These are phyloP conservation scores for Neurospora sp. DNA, from an alignment of 495 filamentous ascomycete species.

Conservation along the genomic window DNA sequence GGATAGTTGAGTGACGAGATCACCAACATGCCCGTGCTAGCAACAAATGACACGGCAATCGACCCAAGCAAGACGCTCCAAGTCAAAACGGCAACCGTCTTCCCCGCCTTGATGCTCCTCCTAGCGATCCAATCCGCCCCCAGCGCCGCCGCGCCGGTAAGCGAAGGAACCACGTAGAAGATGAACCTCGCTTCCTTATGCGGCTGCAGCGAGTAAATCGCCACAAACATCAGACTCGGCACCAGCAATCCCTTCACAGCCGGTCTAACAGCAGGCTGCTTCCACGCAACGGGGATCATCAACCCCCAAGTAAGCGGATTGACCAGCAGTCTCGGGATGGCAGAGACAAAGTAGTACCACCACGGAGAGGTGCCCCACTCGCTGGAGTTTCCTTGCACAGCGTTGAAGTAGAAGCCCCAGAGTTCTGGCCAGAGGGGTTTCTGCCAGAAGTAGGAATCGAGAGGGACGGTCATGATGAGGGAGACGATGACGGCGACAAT, in stretches of 20 bases:
- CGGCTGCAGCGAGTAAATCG: slow-evolving; percentile 71
- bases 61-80: slow-evolving; percentile 46
- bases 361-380: slow-evolving; percentile 83
- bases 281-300: slow-evolving; percentile 56
- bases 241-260: slow-evolving; percentile 45
- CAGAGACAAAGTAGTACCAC: slow-evolving; percentile 73
- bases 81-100: slow-evolving; percentile 40
- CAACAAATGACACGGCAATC: slow-evolving; percentile 45
- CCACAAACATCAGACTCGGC: slow-evolving; percentile 62
- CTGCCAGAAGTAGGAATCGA: slow-evolving; percentile 94
- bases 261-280: slow-evolving; percentile 33
- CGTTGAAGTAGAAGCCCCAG: slow-evolving; percentile 84
- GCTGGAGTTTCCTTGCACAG: slow-evolving; percentile 61
- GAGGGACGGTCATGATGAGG: slow-evolving; percentile 52
- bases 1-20: slow-evolving; percentile 78
- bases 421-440: slow-evolving; percentile 83
- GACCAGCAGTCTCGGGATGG: slow-evolving; percentile 71
- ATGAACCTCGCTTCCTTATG: slow-evolving; percentile 98
- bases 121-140: slow-evolving; percentile 67
- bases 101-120: slow-evolving; percentile 46
- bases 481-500: slow-evolving; percentile 51
- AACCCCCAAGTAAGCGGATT: slow-evolving; percentile 59
- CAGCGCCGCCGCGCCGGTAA: slow-evolving; percentile 69
- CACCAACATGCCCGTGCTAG: slow-evolving; percentile 54
- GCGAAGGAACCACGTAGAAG: slow-evolving; percentile 69